Evolutionary conservation across 2,329 filamentous ascomycete genomes (phyloP), one percentile per base, ranked within the genome.

Genomic region (Chrysosporium queenslandicum): DNA sequence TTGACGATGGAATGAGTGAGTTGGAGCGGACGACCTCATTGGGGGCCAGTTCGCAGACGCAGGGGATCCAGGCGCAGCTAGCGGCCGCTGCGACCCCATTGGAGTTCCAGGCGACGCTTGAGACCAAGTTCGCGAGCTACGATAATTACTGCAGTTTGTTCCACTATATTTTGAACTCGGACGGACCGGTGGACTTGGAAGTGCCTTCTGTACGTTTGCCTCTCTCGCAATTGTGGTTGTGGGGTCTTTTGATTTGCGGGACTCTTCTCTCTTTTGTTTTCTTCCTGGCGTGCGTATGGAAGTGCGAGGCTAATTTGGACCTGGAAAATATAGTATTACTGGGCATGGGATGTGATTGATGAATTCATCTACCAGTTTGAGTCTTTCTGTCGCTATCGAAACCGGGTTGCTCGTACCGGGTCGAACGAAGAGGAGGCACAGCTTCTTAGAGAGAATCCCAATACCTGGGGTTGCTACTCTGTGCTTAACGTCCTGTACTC

Each of bases 341-440:
- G 92, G 92, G 92, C 92, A 39, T 98, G 92, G 92, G 92, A 98
- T 71, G 91, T 97, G 61, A 96, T 98, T 74, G 92, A 98, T 72
- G 92, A 98, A 74, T 98, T 98, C 77, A 97, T 98, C 75, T 98
- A 98, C 78, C 92, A 98, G 72, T 98, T 98, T 79, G 96, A 98
- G 79, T 94, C 90, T 55, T 98, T 98, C 79, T 97, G 89, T 70
- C 88, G 89, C 58, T 96, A 96, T 80, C 84, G 92, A 66, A 89
- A 94, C 71, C 85, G 89, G 60, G 83, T 95, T 61, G 92, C 92
- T 58, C 82, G 89, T 62, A 81, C 71, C 45, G 82, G 71, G 75
- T 80, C 86, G 70, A 94, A 91, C 71, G 87, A 89, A 68, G 92
- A 97, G 73, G 92, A 98, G 72, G 83, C 94, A 59, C 80, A 86